phyloP scores from a whole-genome alignment of 2,329 filamentous ascomycete genomes.

The Hymenoscyphus albidus region DNA sequence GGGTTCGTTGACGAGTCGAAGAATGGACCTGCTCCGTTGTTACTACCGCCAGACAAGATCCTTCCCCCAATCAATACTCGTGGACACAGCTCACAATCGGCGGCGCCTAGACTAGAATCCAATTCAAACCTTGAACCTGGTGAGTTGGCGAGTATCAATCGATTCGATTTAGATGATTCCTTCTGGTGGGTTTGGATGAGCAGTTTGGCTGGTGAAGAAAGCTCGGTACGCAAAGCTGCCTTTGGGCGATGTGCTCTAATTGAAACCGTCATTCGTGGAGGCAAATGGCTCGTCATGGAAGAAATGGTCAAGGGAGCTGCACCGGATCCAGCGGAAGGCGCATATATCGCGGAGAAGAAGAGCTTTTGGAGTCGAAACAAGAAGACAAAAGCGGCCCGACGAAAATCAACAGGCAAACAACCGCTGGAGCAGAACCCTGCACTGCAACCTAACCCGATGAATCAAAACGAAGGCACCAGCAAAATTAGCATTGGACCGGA shows the following conservation, averaged over 20 bases:
- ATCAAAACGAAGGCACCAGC: constrained; percentile 49
- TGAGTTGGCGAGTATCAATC: constrained; percentile 87
- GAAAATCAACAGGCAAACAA: constrained; percentile 67
- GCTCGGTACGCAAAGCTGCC: constrained; percentile 77
- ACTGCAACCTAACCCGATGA: constrained; percentile 38
- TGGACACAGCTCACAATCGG: constrained; percentile 83
- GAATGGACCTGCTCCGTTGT: constrained; percentile 59
- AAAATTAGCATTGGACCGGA: constrained; percentile 85
- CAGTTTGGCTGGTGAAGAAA: constrained; percentile 88
- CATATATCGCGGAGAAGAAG: constrained; percentile 95
- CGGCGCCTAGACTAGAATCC: constrained; percentile 66
- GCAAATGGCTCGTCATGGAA: constrained; percentile 91
- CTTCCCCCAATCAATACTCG: constrained; percentile 79
- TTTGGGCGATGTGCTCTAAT: constrained; percentile 92
- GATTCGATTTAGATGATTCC: constrained; percentile 83
- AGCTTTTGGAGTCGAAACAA: constrained; percentile 84
- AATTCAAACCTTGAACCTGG: constrained; percentile 75
- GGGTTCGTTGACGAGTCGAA: constrained; percentile 79
- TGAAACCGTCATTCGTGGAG: constrained; percentile 77
- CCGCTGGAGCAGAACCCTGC: constrained; percentile 45
- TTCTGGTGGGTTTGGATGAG: constrained; percentile 99
- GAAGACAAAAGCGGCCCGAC: constrained; percentile 62
- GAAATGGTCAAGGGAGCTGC: constrained; percentile 94
- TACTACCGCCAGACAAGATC: constrained; percentile 88
- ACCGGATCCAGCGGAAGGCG: constrained; percentile 75